A percentile compares a stretch with the other conserved stretches of the same genome.
Conservation (phyloP, 768 basidiomycete species). For the Candolleomyces eurysporus region DNA sequence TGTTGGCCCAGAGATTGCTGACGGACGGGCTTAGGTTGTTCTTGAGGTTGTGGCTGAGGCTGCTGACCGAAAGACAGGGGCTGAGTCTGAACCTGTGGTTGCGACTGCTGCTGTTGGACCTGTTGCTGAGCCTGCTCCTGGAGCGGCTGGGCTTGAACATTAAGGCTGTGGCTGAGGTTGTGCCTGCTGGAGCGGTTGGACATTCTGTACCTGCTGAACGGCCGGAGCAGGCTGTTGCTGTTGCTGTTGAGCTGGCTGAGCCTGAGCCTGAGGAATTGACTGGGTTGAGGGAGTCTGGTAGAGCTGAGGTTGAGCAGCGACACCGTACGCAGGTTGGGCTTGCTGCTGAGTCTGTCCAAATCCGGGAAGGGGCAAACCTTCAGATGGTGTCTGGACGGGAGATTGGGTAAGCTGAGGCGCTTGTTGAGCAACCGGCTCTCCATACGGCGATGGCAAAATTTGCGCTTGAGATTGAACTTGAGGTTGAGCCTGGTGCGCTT, state of each 20-base stretch:
- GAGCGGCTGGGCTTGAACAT: conserved; percentile 13
- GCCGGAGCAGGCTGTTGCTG: not conserved
- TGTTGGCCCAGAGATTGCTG: conserved; percentile 14
- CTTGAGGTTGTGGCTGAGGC: conserved; percentile 3
- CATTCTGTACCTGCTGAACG: conserved; percentile 10
- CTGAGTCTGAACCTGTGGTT: not conserved
- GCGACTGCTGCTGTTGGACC: conserved; percentile 3
- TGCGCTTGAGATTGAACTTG: conserved; percentile 1
- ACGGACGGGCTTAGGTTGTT: conserved; percentile 6
- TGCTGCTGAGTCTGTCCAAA: conserved; percentile 11
- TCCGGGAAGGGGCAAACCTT: not conserved
- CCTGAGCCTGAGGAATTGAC: not conserved
- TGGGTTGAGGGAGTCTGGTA: not conserved
- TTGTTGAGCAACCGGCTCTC: not conserved
- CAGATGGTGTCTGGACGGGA: conserved; percentile 6
- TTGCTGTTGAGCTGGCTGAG: not conserved
- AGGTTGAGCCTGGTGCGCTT: not conserved
- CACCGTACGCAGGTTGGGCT: not conserved
- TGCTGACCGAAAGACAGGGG: not conserved
- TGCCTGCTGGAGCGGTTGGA: conserved; percentile 14
- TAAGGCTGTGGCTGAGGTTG: not conserved
- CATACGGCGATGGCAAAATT: not conserved
- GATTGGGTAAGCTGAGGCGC: not conserved
- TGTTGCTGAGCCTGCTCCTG: conserved; percentile 17
- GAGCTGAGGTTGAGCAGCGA: not conserved